Percentiles rank a stretch among this genome's conserved stretches.
These are phyloP conservation scores for Postia placenta DNA, from an alignment of 768 basidiomycete species.

Conservation along the genomic window DNA sequence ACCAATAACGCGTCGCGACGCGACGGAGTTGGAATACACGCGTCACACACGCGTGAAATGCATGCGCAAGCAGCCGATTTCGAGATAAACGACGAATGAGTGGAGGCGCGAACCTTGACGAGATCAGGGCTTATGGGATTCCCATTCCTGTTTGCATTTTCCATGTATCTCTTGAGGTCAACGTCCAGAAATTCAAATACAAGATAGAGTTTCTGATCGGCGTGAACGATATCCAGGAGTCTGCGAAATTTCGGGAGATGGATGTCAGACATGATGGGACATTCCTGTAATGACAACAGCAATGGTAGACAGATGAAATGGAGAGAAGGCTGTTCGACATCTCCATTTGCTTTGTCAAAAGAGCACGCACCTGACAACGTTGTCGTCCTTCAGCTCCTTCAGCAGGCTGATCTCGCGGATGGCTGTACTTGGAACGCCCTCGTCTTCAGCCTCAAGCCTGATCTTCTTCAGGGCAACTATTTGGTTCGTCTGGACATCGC, in stretches of 20 bases:
- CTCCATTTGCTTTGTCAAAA: neutral
- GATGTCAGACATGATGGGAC: neutral
- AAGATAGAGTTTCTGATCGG: slow-evolving; percentile 94
- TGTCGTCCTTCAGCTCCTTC: slow-evolving; percentile 94
- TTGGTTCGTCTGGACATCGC: slow-evolving; percentile 68
- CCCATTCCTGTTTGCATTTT: slow-evolving; percentile 67
- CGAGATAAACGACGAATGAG: neutral
- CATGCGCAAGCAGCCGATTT: neutral
- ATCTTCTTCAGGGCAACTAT: slow-evolving; percentile 99
- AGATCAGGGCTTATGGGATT: slow-evolving; percentile 67
- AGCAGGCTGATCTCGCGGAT: slow-evolving; percentile 97
- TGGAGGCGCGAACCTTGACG: slow-evolving; percentile 64
- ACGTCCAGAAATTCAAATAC: slow-evolving; percentile 98
- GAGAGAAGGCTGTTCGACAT: neutral
- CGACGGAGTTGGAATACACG: slow-evolving; percentile 19
- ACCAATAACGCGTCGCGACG: slow-evolving; percentile 21
- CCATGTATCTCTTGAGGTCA: slow-evolving; percentile 96
- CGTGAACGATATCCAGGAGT: slow-evolving; percentile 92
- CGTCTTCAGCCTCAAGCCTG: slow-evolving; percentile 95
- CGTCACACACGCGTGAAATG: slow-evolving; percentile 26
- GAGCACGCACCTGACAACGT: slow-evolving; percentile 76
- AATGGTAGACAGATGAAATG: neutral
- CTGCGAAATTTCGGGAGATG: slow-evolving; percentile 34
- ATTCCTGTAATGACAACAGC: neutral
- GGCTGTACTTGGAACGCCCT: slow-evolving; percentile 96